Conservation (phyloP, 805 yeast genomes). For the Hanseniaspora thailandica region DNA sequence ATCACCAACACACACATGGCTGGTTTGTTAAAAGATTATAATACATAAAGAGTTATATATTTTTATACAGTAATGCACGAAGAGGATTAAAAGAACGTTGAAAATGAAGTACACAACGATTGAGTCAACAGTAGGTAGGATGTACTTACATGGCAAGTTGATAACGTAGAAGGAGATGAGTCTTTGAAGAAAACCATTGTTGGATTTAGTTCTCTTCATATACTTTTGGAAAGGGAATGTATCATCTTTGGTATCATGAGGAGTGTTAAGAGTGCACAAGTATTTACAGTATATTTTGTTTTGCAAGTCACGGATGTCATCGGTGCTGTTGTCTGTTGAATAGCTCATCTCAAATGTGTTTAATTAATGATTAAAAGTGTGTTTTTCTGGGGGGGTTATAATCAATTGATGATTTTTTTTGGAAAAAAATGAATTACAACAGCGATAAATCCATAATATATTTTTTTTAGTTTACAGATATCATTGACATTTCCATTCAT, state of each 20-base stretch:
- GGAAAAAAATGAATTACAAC: too few species aligned
- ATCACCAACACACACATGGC: conserved; percentile 94
- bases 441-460: too few species aligned
- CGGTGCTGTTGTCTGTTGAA: neutral
- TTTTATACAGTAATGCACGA: neutral
- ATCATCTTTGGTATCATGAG: neutral
- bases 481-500: too few species aligned
- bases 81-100: neutral
- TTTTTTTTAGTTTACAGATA: too few species aligned
- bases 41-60: conserved; percentile 6
- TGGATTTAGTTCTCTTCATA: neutral
- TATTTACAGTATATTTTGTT: conserved; percentile 11
- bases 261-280: conserved; percentile 3
- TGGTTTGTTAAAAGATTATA: conserved; percentile 83
- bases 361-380: too few species aligned
- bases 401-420: too few species aligned
- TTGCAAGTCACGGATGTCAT: neutral
- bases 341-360: too few species aligned
- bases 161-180: conserved; percentile 3
- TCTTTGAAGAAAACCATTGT: neutral
- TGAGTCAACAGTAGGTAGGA: neutral
- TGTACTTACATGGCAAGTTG: conserved; percentile 8
- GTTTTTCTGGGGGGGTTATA: too few species aligned
- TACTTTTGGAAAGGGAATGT: neutral
- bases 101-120: neutral